These are phyloP conservation scores for Pachyrhizus erosus DNA, from an alignment of 306 rosid genomes.

Conservation along the genomic window DNA sequence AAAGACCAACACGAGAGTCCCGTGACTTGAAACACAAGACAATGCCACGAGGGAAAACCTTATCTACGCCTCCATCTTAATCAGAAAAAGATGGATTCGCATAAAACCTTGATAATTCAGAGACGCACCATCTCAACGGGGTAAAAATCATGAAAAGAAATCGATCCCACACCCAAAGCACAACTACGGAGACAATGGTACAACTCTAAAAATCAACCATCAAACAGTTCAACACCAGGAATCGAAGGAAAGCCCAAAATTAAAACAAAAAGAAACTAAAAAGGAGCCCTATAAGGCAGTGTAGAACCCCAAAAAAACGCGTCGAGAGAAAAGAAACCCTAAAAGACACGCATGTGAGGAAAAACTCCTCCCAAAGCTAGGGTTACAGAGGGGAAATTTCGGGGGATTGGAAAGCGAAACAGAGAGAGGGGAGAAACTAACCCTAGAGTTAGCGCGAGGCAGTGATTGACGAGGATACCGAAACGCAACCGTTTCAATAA, in stretches of 20 bases:
- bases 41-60: conserved; percentile 43
- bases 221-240: conserved; percentile 46
- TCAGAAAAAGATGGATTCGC: conserved; percentile 61
- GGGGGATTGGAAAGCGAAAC: conserved; percentile 35
- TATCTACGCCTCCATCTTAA: conserved; percentile 67
- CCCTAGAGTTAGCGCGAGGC: neutral
- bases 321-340: conserved; percentile 63
- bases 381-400: conserved; percentile 47
- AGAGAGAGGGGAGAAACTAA: neutral
- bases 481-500: conserved; percentile 67
- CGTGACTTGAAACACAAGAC: conserved; percentile 36
- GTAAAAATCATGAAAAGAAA: conserved; percentile 7
- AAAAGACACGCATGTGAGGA: conserved; percentile 17
- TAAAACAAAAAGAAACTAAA: neutral
- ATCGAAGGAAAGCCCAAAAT: neutral
- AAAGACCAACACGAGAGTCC: conserved; percentile 18
- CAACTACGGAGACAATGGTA: conserved; percentile 33
- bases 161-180: conserved; percentile 29
- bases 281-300: conserved; percentile 52
- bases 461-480: conserved; percentile 50
- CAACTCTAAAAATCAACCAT: conserved; percentile 36
- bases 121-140: conserved; percentile 49
- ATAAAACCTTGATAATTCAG: conserved; percentile 51
- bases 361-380: conserved; percentile 50
- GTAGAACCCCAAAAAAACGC: conserved; percentile 23